Evolutionary conservation across 192 early-diverging fungal species (phyloP), one percentile per base, ranked within the genome.

Genomic region (Coemansia sp.): DNA sequence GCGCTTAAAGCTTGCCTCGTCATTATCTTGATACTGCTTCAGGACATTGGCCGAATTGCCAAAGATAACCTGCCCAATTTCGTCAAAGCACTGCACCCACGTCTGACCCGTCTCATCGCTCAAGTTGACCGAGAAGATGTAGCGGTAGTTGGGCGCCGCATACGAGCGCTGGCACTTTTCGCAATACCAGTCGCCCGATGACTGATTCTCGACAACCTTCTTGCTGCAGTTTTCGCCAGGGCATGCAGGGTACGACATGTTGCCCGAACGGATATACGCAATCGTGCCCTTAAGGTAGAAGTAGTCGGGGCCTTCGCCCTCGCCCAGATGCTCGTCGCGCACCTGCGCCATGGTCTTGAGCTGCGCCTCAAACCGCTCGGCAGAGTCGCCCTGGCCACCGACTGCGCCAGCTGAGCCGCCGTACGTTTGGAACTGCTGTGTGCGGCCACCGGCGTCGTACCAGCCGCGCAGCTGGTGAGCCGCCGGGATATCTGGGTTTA

Each of bases 51-150:
- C 95, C 43, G 78, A 55, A 19, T 66, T 74, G 11, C 91, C 90
- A 3, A 97, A 57, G 38, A 99, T 55, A 23, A 54, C 11, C 47
- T 73, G 63, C 38, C 84, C 95, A 0, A 80, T 53, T 2, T 98
- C 97, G 69, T 97, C 92, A 68, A 99, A 99, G 14, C 82, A 85
- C 54, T 84, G 81, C 33, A 96, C 57, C 89, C 89, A 98, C 25
- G 80, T 64, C 59, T 90, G 85, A 24, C 89, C 90, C 1, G 91
- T 89, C 30, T 87, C 76, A 63, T 99, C 97, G 47, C 80, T 73
- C 18, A 90, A 72, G 50, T 80, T 84, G 37, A 86, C 39, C 12
- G 81, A 78, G 56, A 94, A 70, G 34, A 98, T 85, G 64, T 95
- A 98, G 66, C 93, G 77, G 80, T 93, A 89, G 9, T 86, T 73